These are phyloP conservation scores for Rhodosporidiobolus odoratus DNA, from an alignment of 768 basidiomycete species.

Conservation along the genomic window DNA sequence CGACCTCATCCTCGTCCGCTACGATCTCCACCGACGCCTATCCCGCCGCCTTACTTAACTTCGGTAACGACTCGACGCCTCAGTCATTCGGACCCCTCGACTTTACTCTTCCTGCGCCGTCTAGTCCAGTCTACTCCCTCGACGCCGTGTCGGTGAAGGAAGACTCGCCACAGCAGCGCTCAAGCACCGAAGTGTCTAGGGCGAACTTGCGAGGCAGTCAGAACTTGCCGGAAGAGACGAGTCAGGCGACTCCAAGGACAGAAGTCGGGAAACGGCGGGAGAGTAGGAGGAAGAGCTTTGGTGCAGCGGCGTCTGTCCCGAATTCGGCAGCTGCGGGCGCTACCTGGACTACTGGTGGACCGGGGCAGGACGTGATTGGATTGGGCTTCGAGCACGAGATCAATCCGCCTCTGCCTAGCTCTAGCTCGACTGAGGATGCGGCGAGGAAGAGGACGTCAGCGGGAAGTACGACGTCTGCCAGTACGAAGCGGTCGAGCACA, in stretches of 20 bases:
- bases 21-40: conserved; percentile 13
- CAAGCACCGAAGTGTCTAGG: neutral
- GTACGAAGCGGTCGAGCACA: conserved; percentile 12
- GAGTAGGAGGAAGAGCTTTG: conserved; percentile 13
- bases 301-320: conserved; percentile 1
- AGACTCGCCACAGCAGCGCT: neutral
- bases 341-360: neutral
- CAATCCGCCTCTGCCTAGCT: neutral
- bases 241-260: neutral
- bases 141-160: conserved; percentile 12
- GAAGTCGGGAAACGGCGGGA: neutral
- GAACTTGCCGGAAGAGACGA: neutral
- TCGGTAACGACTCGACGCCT: conserved; percentile 2
- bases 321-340: conserved; percentile 4
- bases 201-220: neutral
- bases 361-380: conserved; percentile 8
- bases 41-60: conserved; percentile 24
- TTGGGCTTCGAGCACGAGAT: conserved; percentile 27
- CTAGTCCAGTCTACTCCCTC: conserved; percentile 16
- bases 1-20: conserved; percentile 4
- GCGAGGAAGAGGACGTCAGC: conserved; percentile 13
- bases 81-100: conserved; percentile 22
- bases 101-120: neutral
- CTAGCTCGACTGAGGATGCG: neutral
- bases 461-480: neutral